Percentiles rank a stretch among this genome's conserved stretches.
Evolutionary conservation across 768 basidiomycete species (phyloP).

Genomic region (Gloeophyllum trabeum): DNA sequence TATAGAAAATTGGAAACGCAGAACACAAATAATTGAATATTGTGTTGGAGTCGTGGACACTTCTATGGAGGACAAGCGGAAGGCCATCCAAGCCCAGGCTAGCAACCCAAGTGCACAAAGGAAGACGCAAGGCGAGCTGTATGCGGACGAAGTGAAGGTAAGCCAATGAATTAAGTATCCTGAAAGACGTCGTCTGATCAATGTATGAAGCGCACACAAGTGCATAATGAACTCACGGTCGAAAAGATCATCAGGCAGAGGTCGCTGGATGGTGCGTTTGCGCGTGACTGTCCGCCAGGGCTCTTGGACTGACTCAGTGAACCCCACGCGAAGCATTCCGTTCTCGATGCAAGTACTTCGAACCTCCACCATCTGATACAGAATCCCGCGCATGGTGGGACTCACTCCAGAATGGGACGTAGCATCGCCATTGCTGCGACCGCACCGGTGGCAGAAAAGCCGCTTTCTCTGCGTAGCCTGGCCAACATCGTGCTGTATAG

Average conservation of each 20-base stretch:
- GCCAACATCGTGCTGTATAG: too few species aligned
- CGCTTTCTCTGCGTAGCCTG: too few species aligned
- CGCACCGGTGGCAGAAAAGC: too few species aligned
- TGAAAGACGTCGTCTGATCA: conserved; percentile 1
- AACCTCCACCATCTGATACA: conserved; percentile 46
- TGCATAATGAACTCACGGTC: conserved; percentile 63
- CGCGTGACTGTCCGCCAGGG: conserved; percentile 6
- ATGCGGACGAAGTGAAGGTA: conserved; percentile 65
- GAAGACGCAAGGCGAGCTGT: conserved; percentile 44
- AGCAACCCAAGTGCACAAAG: conserved; percentile 35
- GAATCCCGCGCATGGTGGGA: conserved; percentile 53
- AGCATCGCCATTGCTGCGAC: too few species aligned
- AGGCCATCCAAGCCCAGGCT: conserved; percentile 26
- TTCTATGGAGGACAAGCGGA: conserved; percentile 44
- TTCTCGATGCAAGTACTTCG: conserved; percentile 71
- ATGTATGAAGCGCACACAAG: conserved; percentile 47
- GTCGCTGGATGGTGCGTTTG: conserved; percentile 52
- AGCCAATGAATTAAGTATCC: conserved; percentile 9
- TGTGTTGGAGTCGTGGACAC: conserved; percentile 64
- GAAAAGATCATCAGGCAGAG: conserved; percentile 63
- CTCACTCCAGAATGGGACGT: too few species aligned
- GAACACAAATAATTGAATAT: conserved; percentile 65
- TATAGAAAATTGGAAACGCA: conserved; percentile 52
- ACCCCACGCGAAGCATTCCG: conserved; percentile 46
- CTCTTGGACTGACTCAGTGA: not conserved